Conservation (phyloP, 768 basidiomycete genomes). For the Trametes meyenii region DNA sequence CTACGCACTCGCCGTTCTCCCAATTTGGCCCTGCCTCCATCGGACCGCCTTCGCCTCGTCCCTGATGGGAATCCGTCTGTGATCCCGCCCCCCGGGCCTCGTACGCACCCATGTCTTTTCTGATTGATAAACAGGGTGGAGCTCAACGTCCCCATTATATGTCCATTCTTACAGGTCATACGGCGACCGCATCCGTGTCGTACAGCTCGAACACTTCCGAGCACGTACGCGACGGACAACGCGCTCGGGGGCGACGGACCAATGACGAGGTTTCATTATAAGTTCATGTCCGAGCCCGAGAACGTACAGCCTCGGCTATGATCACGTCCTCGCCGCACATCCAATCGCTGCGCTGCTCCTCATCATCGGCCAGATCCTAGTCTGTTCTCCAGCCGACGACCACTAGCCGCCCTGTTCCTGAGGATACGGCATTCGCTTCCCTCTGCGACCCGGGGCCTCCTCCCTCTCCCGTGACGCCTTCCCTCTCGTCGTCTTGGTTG, state of each 20-base stretch:
- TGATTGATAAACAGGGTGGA: background rate
- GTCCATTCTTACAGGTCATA: background rate
- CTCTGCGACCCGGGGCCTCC: background rate
- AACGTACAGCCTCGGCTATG: conserved; percentile 12
- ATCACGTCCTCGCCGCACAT: background rate
- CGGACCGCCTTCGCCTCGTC: background rate
- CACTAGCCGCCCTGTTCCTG: conserved; percentile 10
- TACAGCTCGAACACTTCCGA: background rate
- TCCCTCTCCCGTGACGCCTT: background rate
- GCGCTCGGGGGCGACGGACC: background rate
- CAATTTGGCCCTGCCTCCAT: background rate
- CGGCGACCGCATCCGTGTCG: background rate
- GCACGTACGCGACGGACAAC: background rate
- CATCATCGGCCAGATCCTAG: conserved; percentile 9
- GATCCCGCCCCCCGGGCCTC: no score
- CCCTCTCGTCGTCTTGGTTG: conserved; percentile 10
- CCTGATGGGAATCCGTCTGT: background rate
- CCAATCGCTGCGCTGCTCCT: conserved; percentile 1
- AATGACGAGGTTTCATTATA: background rate
- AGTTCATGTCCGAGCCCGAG: background rate
- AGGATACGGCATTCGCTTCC: conserved; percentile 13
- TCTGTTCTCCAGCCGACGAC: conserved; percentile 4
- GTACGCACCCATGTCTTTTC: background rate
- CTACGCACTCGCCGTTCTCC: background rate
- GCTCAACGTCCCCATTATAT: no score